Percentiles rank a stretch among this genome's conserved stretches.
Conservation (phyloP, 805 yeast genomes). For the Kluyveromyces aestuarii region DNA sequence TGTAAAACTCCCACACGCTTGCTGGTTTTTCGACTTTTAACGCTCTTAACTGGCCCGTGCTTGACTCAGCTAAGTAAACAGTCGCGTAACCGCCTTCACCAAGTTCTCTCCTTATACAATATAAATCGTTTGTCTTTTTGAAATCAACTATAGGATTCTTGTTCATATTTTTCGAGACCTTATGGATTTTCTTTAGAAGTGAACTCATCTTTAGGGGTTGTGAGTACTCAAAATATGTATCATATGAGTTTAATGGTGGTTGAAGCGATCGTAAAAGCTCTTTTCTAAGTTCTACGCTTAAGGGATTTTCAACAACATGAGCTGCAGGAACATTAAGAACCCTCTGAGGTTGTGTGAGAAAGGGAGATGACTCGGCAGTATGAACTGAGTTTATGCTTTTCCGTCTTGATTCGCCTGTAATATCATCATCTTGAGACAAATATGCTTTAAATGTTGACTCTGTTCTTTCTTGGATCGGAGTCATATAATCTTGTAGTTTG, state of each 20-base stretch:
- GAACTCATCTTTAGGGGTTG: conserved; percentile 29
- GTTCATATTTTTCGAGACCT: conserved; percentile 30
- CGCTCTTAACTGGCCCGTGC: conserved; percentile 48
- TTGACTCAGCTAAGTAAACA: conserved; percentile 62
- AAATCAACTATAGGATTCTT: conserved; percentile 29
- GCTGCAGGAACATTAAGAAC: background rate
- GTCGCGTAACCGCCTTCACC: conserved; percentile 80
- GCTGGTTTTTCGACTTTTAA: conserved; percentile 66
- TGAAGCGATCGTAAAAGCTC: conserved; percentile 31
- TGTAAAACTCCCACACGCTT: conserved; percentile 74
- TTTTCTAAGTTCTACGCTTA: conserved; percentile 33
- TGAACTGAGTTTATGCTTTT: conserved; percentile 2
- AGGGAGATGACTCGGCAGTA: conserved; percentile 22
- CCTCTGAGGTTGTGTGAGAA: conserved; percentile 22
- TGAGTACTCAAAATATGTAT: conserved; percentile 26
- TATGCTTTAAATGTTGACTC: conserved; percentile 8
- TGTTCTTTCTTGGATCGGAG: conserved; percentile 22
- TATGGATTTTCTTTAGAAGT: conserved; percentile 30
- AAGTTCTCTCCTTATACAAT: conserved; percentile 36
- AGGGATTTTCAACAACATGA: conserved; percentile 34
- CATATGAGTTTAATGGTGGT: conserved; percentile 29
- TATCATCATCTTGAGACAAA: conserved; percentile 13
- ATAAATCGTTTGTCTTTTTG: conserved; percentile 26
- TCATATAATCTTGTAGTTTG: conserved; percentile 16
- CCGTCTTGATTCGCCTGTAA: conserved; percentile 5